phyloP scores from a whole-genome alignment of 768 basidiomycete genomes.

The Jaapia argillacea region DNA sequence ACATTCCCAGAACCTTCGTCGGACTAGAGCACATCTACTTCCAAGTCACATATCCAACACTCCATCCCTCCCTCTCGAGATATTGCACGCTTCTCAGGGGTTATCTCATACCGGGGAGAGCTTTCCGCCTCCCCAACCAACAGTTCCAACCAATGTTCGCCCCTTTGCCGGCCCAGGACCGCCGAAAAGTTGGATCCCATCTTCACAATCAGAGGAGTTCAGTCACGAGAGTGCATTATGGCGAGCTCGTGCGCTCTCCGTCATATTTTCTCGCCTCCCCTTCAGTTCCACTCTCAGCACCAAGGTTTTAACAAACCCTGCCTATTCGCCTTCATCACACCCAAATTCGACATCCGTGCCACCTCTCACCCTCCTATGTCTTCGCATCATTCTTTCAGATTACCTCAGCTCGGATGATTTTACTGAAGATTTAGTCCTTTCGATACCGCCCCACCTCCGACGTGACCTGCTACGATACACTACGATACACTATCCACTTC shows the following conservation, averaged over 20 bases:
- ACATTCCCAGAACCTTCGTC: conserved; percentile 44
- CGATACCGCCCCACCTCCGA: conserved; percentile 49
- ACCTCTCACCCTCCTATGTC: background rate
- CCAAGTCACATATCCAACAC: too few relatives aligned
- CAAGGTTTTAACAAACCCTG: too few relatives aligned
- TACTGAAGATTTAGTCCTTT: conserved; percentile 32
- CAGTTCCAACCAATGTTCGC: too few relatives aligned
- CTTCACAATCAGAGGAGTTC: conserved; percentile 37
- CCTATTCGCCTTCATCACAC: conserved; percentile 9
- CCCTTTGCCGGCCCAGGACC: too few relatives aligned
- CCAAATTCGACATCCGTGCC: background rate
- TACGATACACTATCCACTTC: conserved; percentile 48
- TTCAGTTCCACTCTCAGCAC: conserved; percentile 6
- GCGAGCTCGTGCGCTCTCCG: conserved; percentile 46
- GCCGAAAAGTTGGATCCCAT: too few relatives aligned
- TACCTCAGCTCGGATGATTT: conserved; percentile 14
- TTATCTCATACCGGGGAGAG: too few relatives aligned
- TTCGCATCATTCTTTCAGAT: conserved; percentile 1
- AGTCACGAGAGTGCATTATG: conserved; percentile 30
- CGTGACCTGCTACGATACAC: conserved; percentile 47
- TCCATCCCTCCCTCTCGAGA: too few relatives aligned
- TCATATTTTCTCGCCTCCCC: conserved; percentile 31
- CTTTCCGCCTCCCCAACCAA: too few relatives aligned
- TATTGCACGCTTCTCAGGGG: too few relatives aligned
- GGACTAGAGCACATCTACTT: conserved; percentile 11